These are phyloP conservation scores for Scleroderma bovista DNA, from an alignment of 768 basidiomycete genomes.

Conservation along the genomic window DNA sequence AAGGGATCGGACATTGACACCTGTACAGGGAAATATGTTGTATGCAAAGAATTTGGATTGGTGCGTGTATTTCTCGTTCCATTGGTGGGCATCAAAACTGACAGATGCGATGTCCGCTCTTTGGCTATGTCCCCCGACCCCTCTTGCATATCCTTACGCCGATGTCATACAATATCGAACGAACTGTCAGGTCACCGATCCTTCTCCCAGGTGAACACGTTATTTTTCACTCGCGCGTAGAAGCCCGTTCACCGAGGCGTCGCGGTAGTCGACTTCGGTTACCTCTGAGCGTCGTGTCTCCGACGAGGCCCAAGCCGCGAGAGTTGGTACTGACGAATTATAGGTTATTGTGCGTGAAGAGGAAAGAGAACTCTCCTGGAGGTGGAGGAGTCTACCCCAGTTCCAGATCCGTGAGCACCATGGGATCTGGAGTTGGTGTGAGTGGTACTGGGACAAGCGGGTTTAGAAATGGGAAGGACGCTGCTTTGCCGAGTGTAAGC, in stretches of 20 bases:
- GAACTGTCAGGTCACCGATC: slow-evolving; percentile 27
- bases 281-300: slow-evolving; percentile 41
- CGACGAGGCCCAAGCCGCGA: slow-evolving; percentile 46
- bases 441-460: background rate
- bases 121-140: background rate
- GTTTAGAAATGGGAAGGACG: background rate
- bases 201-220: slow-evolving; percentile 44
- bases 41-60: slow-evolving; percentile 33
- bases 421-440: background rate
- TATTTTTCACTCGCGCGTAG: slow-evolving; percentile 48
- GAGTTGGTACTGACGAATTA: slow-evolving; percentile 53
- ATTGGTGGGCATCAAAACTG: background rate
- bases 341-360: slow-evolving; percentile 54
- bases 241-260: slow-evolving; percentile 47
- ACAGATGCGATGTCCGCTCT: background rate
- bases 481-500: slow-evolving; percentile 13
- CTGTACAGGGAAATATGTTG: slow-evolving; percentile 44
- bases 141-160: background rate
- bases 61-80: slow-evolving; percentile 28
- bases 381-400: slow-evolving; percentile 1
- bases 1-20: slow-evolving; percentile 47
- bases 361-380: slow-evolving; percentile 21
- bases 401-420: background rate
- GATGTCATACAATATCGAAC: background rate
- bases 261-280: slow-evolving; percentile 53